Base-by-base conservation (phyloP, 495 filamentous ascomycete genomes). In the Aspergillus leporis region DNA sequence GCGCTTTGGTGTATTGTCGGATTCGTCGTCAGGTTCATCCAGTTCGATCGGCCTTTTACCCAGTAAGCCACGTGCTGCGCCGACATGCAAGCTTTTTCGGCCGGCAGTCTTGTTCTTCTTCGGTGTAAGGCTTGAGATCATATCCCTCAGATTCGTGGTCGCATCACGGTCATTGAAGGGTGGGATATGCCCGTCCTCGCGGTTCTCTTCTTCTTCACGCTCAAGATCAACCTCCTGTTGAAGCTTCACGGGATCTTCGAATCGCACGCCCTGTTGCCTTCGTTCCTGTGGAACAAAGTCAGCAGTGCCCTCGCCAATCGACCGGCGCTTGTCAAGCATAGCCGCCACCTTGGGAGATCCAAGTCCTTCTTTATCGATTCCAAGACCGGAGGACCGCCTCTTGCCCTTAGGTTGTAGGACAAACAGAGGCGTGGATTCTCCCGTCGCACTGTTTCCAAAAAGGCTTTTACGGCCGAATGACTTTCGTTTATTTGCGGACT, bases 281-380 rank as follows among this genome's bases (percentile, higher is more conserved):
- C 63, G 70, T 18, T 76, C 70, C 25, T 78, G 72, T 34, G 87
- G 83, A 50, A 84, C 71, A 64, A 94, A 93, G 8, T 78, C 71
- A 5, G 76, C 74, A 12, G 88, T 82, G 16, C 78, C 76, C 52
- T 92, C 86, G 28, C 85, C 83, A 57, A 95, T 86, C 7, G 89
- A 91, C 43, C 77, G 81, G 45, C 91, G 83, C 51, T 85, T 83
- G 48, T 91, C 89, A 34, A 94, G 82, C 23, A 92, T 81, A 22
- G 83, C 87, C 14, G 88, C 82, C 34, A 95, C 84, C 16, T 81
- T 83, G 8, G 91, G 91, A 4, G 91, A 95, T 21, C 91, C 91
- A 51, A 94, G 82, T 5, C 90, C 90, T 61, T 83, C 76, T 58
- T 82, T 85, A 62, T 92, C 90, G 62, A 86, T 85, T 12, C 90